Conservation (phyloP, 2,329 filamentous ascomycete genomes). For the Fonsecaea pedrosoi region DNA sequence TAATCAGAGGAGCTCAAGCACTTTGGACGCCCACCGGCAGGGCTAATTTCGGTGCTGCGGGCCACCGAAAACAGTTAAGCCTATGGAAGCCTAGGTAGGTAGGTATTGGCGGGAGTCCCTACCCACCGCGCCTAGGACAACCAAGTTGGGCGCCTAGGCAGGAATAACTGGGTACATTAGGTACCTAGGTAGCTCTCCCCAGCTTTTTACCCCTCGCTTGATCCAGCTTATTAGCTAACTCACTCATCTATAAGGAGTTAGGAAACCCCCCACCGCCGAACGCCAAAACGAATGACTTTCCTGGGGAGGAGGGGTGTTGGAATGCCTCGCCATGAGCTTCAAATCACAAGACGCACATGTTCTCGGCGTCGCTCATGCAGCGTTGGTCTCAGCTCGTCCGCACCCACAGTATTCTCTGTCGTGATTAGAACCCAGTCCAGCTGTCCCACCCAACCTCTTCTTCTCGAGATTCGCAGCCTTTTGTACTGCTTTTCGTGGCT, state of each 20-base stretch:
- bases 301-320: slow-evolving; percentile 9
- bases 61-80: neutral
- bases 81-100: neutral
- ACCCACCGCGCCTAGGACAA: neutral
- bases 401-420: neutral
- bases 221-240: neutral
- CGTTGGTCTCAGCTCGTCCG: neutral
- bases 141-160: neutral
- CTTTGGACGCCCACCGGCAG: neutral
- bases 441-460: neutral
- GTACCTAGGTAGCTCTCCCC: slow-evolving; percentile 18
- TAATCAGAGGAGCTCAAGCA: neutral
- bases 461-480: neutral
- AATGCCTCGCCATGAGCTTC: slow-evolving; percentile 8
- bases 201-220: slow-evolving; percentile 26
- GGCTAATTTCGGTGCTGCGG: neutral
- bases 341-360: slow-evolving; percentile 27
- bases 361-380: slow-evolving; percentile 2
- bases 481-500: neutral
- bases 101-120: neutral
- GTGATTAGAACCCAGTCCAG: neutral
- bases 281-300: neutral
- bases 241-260: neutral
- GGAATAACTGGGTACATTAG: too few species aligned
- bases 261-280: slow-evolving; percentile 14